Evolutionary conservation across 139 green algal genomes (phyloP), one percentile per base, ranked within the genome.

Genomic region (Chlorella vulgaris): DNA sequence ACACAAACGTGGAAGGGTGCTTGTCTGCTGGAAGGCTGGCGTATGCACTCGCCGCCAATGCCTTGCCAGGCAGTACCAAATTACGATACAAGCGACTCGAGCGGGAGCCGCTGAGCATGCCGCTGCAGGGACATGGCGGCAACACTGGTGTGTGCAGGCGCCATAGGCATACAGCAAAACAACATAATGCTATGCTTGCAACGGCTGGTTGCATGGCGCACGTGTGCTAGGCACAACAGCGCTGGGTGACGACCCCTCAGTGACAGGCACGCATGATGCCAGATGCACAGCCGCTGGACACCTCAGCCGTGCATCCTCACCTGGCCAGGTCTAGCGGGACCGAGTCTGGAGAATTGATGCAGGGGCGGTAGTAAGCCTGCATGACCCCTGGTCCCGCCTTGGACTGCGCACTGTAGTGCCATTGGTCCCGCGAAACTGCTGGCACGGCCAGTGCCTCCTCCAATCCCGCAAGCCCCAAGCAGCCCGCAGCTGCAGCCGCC

Each of bases 361-460:
- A 78, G 24, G 93, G 93, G 3, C 93, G 80, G 80, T 95, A 96
- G 80, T 88, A 97, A 8, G 86, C 92, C 40, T 92, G 74, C 69
- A 93, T 76, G 29, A 88, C 50, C 3, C 76, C 66, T 0, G 92
- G 92, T 0, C 91, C 92, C 10, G 89, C 89, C 26, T 74, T 76
- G 24, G 81, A 83, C 4, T 13, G 29, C 3, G 40, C 55, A 0
- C 31, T 13, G 15, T 78, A 76, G 42, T 63, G 38, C 73, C 62
- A 74, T 2, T 74, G 21, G 5, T 31, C 50, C 0, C 69, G 21
- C 24, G 71, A 50, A 13, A 19, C 19, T 26, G 62, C 13, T 18
- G 74, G 85, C 33, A 28, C 10, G 1, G 83, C 39, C 50, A 82
- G 69, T 10, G 69, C 68, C 19, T 58, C 84, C 38, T 38, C 63